These are phyloP conservation scores for Senna siamea DNA, from an alignment of 306 rosid genomes.

Conservation along the genomic window DNA sequence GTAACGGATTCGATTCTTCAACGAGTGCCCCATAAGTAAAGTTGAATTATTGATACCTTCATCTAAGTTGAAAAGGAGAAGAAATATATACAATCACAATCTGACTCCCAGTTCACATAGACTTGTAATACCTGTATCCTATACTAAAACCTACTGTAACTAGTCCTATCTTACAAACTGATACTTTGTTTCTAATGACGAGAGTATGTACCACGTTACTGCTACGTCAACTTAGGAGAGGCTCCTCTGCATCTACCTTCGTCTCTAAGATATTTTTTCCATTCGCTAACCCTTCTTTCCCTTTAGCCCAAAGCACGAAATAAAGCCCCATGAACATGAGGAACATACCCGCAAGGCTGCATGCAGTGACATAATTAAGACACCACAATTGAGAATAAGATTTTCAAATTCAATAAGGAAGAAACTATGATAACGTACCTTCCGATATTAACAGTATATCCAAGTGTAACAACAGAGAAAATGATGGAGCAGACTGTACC, in stretches of 20 bases:
- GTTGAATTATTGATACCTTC: neutral
- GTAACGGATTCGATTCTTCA: neutral
- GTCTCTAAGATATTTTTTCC: conserved; percentile 42
- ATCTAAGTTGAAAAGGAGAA: neutral
- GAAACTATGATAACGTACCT: conserved; percentile 51
- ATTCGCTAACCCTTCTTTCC: conserved; percentile 58
- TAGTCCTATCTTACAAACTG: conserved; percentile 6
- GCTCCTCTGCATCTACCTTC: conserved; percentile 65
- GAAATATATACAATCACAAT: neutral
- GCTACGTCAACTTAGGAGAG: conserved; percentile 60
- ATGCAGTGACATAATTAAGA: neutral
- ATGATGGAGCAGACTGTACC: conserved; percentile 73
- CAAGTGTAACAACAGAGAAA: conserved; percentile 56
- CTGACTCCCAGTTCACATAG: neutral
- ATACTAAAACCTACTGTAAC: neutral
- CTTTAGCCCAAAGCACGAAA: conserved; percentile 88
- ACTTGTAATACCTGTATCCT: neutral
- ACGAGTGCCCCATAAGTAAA: neutral
- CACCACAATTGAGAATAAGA: neutral
- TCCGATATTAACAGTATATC: conserved; percentile 64
- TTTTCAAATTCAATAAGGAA: neutral
- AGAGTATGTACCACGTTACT: no score
- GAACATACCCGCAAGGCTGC: conserved; percentile 79
- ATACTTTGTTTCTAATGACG: neutral
- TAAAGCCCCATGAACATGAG: conserved; percentile 85